phyloP scores from a whole-genome alignment of 805 yeast species.

The Wickerhamiella shivajii region DNA sequence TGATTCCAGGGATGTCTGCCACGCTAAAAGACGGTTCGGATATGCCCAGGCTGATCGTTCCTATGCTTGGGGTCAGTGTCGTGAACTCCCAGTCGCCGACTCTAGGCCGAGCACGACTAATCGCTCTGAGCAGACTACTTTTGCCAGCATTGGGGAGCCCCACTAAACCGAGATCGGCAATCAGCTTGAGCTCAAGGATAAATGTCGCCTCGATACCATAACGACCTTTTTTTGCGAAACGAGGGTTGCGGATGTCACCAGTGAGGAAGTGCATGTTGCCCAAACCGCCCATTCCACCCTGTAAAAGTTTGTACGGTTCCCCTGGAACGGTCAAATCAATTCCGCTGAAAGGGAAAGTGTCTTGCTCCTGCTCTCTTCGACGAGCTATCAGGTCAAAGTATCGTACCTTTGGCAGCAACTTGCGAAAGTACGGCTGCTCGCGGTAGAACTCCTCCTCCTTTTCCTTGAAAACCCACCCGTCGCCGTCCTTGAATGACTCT shows the following conservation, averaged over 20 bases:
- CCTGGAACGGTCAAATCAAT: slow-evolving; percentile 50
- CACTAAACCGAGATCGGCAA: slow-evolving; percentile 88
- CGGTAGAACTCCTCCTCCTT: slow-evolving; percentile 56
- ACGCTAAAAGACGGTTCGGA: slow-evolving; percentile 55
- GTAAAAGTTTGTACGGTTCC: slow-evolving; percentile 52
- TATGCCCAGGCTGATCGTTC: slow-evolving; percentile 59
- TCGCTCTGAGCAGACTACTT: slow-evolving; percentile 72
- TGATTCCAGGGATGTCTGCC: slow-evolving; percentile 95
- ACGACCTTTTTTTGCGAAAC: slow-evolving; percentile 75
- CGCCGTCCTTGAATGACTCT: slow-evolving; percentile 47
- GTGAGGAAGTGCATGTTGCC: slow-evolving; percentile 95
- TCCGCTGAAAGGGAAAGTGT: slow-evolving; percentile 70
- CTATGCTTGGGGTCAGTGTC: slow-evolving; percentile 80
- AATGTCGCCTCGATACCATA: slow-evolving; percentile 50
- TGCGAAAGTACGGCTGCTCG: slow-evolving; percentile 49
- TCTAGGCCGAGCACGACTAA: slow-evolving; percentile 76
- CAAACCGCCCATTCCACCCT: slow-evolving; percentile 88
- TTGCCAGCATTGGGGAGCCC: slow-evolving; percentile 97
- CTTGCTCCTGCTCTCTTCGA: slow-evolving; percentile 43
- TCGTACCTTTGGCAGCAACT: slow-evolving; percentile 47
- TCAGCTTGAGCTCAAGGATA: slow-evolving; percentile 66
- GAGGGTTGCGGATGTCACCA: slow-evolving; percentile 69
- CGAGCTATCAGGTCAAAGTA: slow-evolving; percentile 47
- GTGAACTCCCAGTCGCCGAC: slow-evolving; percentile 98
- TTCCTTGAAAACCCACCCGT: slow-evolving; percentile 83